Percentiles rank a stretch among this genome's conserved stretches.
phyloP scores from a whole-genome alignment of 495 filamentous ascomycete species.

The Pyronema omphalodes region DNA sequence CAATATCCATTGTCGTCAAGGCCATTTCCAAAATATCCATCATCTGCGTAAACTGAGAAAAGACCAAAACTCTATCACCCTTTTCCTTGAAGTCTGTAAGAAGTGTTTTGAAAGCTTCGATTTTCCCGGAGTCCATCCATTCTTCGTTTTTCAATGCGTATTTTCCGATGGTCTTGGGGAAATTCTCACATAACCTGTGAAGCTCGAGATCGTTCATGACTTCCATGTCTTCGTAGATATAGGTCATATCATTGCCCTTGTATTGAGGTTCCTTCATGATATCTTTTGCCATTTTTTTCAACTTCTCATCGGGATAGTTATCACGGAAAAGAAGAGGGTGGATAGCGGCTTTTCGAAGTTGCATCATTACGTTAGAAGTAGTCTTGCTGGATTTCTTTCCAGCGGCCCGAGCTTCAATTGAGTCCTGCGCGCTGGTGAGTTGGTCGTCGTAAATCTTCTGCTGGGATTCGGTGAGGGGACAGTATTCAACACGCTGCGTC shows the following conservation, averaged over 20 bases:
- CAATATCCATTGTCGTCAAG: conserved; percentile 50
- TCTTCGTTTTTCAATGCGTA: conserved; percentile 54
- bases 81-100: conserved; percentile 54
- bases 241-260: conserved; percentile 38
- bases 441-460: conserved; percentile 49
- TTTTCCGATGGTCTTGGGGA: conserved; percentile 46
- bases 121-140: conserved; percentile 90
- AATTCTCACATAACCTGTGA: conserved; percentile 54
- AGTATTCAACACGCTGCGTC: conserved; percentile 55
- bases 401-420: conserved; percentile 37
- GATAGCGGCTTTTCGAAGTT: conserved; percentile 77
- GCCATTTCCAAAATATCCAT: conserved; percentile 77
- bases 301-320: conserved; percentile 51
- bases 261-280: conserved; percentile 48
- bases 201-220: conserved; percentile 66
- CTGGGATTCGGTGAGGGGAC: conserved; percentile 53
- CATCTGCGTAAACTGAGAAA: conserved; percentile 81
- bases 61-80: conserved; percentile 73
- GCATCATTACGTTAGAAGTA: conserved; percentile 66
- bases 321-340: conserved; percentile 76
- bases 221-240: conserved; percentile 54
- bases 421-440: conserved; percentile 34
- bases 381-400: conserved; percentile 38
- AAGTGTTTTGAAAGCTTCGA: conserved; percentile 55
- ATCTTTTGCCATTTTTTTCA: conserved; percentile 60